A percentile compares a stretch with the other conserved stretches of the same genome.
Conservation (phyloP, 139 green algal genomes). For the Chlamydomonas asymmetrica region DNA sequence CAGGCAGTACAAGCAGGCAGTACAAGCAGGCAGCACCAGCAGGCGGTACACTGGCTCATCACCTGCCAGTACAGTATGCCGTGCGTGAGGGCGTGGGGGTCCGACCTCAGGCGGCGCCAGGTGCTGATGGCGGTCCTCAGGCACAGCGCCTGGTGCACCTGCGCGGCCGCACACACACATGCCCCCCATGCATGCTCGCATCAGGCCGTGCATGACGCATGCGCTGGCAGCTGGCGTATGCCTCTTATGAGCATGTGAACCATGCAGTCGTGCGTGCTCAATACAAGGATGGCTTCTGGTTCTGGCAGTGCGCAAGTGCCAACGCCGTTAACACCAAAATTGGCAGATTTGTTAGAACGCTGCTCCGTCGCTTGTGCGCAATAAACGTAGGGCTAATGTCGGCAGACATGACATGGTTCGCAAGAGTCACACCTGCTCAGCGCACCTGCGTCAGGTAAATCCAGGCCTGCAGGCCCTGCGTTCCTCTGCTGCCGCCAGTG, state of each 20-base stretch:
- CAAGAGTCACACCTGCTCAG: background rate
- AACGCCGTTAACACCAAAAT: background rate
- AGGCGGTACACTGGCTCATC: too few species aligned
- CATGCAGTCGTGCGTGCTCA: background rate
- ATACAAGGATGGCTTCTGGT: background rate
- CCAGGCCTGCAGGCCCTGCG: slow-evolving; percentile 21
- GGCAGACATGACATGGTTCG: background rate
- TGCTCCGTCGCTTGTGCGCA: background rate
- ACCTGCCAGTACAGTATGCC: slow-evolving; percentile 85
- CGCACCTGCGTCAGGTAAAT: slow-evolving; percentile 65
- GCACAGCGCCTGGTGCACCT: slow-evolving; percentile 70
- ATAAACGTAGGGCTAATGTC: too few species aligned
- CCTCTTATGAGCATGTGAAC: background rate
- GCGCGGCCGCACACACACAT: background rate
- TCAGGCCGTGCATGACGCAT: background rate
- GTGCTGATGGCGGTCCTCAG: slow-evolving; percentile 63
- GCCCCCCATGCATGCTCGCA: background rate
- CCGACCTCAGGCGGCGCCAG: slow-evolving; percentile 64
- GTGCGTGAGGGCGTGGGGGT: slow-evolving; percentile 60
- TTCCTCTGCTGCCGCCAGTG: background rate
- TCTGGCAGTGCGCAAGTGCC: background rate
- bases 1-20: too few species aligned
- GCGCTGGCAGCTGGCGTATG: background rate
- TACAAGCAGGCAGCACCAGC: background rate
- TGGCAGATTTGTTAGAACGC: background rate